Conservation (phyloP, 2,329 filamentous ascomycete species). For the Cadophora luteo-olivacea region DNA sequence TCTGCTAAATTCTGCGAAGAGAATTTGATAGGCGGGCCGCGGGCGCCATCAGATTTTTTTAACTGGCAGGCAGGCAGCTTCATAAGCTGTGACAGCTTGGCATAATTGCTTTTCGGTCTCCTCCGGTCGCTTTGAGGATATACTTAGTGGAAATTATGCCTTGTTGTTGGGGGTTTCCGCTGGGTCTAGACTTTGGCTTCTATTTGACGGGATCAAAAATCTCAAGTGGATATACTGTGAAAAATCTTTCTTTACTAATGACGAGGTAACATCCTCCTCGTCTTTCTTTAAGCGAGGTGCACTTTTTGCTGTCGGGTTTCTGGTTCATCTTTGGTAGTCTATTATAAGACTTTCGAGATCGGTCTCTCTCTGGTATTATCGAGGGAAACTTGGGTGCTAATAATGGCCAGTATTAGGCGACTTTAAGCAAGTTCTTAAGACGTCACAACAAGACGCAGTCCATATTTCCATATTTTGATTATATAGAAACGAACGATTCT, state of each 20-base stretch:
- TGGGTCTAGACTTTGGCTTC: not conserved
- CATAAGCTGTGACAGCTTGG: not conserved
- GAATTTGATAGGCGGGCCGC: conserved; percentile 11
- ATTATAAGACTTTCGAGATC: not conserved
- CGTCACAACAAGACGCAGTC: no score
- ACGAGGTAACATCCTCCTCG: not conserved
- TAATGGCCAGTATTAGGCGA: no score
- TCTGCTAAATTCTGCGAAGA: not conserved
- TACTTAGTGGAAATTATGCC: not conserved
- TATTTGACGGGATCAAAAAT: not conserved
- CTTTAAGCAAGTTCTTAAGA: no score
- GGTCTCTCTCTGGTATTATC: not conserved
- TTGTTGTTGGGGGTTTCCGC: not conserved
- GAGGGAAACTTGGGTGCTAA: no score
- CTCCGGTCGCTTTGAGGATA: conserved; percentile 4
- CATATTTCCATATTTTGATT: no score
- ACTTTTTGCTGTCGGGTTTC: not conserved
- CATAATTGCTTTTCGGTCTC: conserved; percentile 1
- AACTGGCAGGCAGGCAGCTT: not conserved
- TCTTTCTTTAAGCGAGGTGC: not conserved
- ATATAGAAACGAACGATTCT: no score
- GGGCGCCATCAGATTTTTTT: conserved; percentile 14
- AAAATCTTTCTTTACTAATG: not conserved
- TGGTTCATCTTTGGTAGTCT: not conserved
- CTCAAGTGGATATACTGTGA: not conserved